Evolutionary conservation across 371 early-diverging fungal species (phyloP).

Genomic region (Haplosporangium sp.): DNA sequence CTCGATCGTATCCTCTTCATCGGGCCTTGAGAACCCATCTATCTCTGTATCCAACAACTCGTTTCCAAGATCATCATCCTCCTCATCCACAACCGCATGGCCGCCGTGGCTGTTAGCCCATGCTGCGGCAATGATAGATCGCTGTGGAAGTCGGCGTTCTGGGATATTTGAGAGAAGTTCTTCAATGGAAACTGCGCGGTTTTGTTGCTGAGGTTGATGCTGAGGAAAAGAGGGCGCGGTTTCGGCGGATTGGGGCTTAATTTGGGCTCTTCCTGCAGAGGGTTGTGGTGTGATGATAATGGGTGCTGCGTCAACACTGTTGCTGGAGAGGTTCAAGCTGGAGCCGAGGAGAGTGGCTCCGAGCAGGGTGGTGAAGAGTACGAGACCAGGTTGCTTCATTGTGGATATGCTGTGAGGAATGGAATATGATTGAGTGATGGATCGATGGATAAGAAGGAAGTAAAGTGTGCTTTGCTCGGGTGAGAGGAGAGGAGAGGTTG

Average conservation of each 20-base stretch:
- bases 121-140: neutral
- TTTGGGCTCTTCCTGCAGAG: conserved; percentile 19
- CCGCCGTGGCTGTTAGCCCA: conserved; percentile 9
- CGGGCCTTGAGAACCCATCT: conserved; percentile 26
- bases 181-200: neutral
- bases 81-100: conserved; percentile 35
- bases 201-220: neutral
- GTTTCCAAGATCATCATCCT: conserved; percentile 50
- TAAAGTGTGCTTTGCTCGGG: neutral
- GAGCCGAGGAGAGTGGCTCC: conserved; percentile 17
- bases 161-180: neutral
- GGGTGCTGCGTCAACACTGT: neutral
- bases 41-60: conserved; percentile 41
- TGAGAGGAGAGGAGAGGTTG: neutral
- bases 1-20: conserved; percentile 49
- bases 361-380: conserved; percentile 14
- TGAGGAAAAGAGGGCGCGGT: neutral
- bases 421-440: neutral
- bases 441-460: neutral
- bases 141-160: neutral
- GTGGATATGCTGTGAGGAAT: neutral
- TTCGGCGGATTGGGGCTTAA: conserved; percentile 10
- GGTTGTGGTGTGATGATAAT: conserved; percentile 5
- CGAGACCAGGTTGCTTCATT: conserved; percentile 16
- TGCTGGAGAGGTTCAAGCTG: conserved; percentile 7